A percentile compares a stretch with the other conserved stretches of the same genome.
phyloP scores from a whole-genome alignment of 2,329 filamentous ascomycete species.

The Ascochyta rabiei region DNA sequence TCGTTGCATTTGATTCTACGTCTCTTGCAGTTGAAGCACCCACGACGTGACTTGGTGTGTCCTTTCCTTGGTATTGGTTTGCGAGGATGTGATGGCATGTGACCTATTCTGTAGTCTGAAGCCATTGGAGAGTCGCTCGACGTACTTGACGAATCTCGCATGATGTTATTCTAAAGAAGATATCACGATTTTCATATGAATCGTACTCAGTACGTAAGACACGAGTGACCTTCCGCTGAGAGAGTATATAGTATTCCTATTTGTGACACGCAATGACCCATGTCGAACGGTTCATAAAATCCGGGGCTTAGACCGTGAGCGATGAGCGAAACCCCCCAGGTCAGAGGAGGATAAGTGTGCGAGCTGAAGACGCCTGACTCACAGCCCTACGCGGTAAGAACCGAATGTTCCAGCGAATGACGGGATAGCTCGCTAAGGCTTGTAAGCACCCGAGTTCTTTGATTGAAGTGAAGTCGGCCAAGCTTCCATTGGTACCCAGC shows the following conservation, averaged over 20 bases:
- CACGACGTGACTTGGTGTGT: constrained; percentile 69
- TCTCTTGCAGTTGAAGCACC: constrained; percentile 72
- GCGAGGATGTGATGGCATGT: constrained; percentile 33
- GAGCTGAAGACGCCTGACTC: constrained; percentile 36
- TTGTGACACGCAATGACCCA: constrained; percentile 16
- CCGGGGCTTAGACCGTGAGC: constrained; percentile 40
- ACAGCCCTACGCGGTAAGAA: constrained; percentile 35
- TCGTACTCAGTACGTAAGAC: constrained; percentile 21
- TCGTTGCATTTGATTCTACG: constrained; percentile 74
- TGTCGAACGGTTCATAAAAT: constrained; percentile 18
- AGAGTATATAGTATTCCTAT: constrained; percentile 37
- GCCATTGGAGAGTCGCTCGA: constrained; percentile 42
- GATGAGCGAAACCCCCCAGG: constrained; percentile 30
- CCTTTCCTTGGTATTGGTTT: constrained; percentile 57
- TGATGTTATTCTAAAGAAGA: constrained; percentile 28
- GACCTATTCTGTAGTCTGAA: constrained; percentile 28
- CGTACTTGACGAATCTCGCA: constrained; percentile 32
- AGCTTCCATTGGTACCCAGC: constrained; percentile 22
- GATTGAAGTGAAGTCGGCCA: constrained; percentile 19
- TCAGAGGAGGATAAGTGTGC: constrained; percentile 35
- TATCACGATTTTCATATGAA: constrained; percentile 24
- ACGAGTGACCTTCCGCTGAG: constrained; percentile 27
- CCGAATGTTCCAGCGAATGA: constrained; percentile 28
- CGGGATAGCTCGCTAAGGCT: constrained; percentile 7
- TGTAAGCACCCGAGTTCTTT: constrained; percentile 16